Percentiles rank a stretch among this genome's conserved stretches.
Conservation (phyloP, 2,329 filamentous ascomycete genomes). For the Diplodia corticola region DNA sequence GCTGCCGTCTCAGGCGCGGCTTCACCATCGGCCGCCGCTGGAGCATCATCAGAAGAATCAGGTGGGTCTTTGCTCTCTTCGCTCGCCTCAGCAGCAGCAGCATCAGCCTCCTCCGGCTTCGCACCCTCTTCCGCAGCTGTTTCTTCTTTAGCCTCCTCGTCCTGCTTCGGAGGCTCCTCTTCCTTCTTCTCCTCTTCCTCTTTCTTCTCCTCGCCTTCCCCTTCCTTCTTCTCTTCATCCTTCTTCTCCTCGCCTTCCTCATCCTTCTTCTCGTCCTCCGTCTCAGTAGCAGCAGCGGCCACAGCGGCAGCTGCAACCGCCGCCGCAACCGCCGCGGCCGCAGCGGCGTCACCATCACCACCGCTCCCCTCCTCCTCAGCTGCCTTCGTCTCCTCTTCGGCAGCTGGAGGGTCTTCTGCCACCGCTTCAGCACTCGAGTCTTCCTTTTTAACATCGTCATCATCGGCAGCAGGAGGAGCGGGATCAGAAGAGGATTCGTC, state of each 20-base stretch:
- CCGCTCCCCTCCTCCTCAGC: neutral
- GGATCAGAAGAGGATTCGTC: constrained; percentile 1
- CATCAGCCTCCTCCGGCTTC: neutral
- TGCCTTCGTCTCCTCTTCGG: neutral
- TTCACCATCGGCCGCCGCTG: neutral
- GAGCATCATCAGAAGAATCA: neutral
- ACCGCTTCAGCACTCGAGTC: constrained; percentile 19
- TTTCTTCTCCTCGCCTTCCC: constrained; percentile 29
- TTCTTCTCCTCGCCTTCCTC: constrained; percentile 25
- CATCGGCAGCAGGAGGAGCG: no score
- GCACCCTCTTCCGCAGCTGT: neutral
- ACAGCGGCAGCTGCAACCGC: neutral
- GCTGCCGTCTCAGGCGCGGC: neutral
- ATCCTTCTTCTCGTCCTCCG: neutral
- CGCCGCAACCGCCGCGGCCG: neutral
- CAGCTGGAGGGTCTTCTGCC: constrained; percentile 8
- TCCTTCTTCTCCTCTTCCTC: constrained; percentile 10
- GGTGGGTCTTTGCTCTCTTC: neutral
- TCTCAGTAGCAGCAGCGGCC: neutral
- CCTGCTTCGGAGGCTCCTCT: neutral
- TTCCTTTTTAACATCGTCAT: constrained; percentile 15
- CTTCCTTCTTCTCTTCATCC: no score
- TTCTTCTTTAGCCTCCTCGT: neutral
- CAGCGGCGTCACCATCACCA: neutral
- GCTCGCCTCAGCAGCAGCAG: neutral